Conservation (phyloP, 129 eudicot genomes). For the Mikania micrantha region DNA sequence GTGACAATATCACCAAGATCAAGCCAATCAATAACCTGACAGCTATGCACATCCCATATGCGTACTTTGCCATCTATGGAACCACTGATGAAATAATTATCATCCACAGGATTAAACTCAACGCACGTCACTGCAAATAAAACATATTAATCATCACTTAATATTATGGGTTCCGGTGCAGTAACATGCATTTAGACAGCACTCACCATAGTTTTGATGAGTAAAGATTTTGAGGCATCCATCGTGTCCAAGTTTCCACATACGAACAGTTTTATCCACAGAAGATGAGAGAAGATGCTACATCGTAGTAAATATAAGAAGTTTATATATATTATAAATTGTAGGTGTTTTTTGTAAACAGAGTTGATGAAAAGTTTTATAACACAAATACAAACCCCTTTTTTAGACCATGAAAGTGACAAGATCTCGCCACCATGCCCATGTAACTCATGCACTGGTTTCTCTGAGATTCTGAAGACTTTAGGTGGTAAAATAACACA, state of each 20-base stretch:
- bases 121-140: slow-evolving; percentile 72
- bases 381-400: slow-evolving; percentile 41
- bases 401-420: slow-evolving; percentile 75
- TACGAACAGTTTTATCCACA: slow-evolving; percentile 78
- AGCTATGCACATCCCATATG: slow-evolving; percentile 39
- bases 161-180: neutral
- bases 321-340: neutral
- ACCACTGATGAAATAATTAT: slow-evolving; percentile 52
- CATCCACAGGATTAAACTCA: slow-evolving; percentile 58
- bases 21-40: slow-evolving; percentile 59
- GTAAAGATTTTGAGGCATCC: slow-evolving; percentile 61
- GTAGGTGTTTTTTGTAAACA: neutral
- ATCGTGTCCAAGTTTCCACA: slow-evolving; percentile 70
- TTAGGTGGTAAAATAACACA: slow-evolving; percentile 79
- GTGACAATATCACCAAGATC: slow-evolving; percentile 51
- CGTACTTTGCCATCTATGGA: slow-evolving; percentile 61
- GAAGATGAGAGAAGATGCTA: slow-evolving; percentile 82
- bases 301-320: slow-evolving; percentile 2
- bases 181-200: neutral
- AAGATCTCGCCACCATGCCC: slow-evolving; percentile 73
- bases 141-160: neutral
- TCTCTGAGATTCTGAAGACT: slow-evolving; percentile 55
- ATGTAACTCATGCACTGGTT: slow-evolving; percentile 61
- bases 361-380: neutral
- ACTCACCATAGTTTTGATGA: slow-evolving; percentile 78